Evolutionary conservation across 2,329 filamentous ascomycete species (phyloP).

Genomic region (Ceratocystis albifundus): DNA sequence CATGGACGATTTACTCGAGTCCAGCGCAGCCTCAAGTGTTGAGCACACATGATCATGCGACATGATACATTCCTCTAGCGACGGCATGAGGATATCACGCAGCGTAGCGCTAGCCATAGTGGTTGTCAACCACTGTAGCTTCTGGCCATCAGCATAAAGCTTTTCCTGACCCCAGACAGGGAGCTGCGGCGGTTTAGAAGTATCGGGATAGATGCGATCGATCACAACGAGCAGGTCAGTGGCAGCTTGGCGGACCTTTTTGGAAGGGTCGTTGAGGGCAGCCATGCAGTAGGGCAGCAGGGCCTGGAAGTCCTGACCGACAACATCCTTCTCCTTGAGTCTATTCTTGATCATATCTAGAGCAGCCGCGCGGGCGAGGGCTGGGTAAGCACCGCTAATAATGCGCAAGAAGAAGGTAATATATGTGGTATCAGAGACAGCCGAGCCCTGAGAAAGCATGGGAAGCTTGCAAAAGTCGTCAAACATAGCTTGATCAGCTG

Average conservation of each 20-base stretch:
- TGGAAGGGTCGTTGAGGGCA: constrained; percentile 63
- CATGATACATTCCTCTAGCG: constrained; percentile 74
- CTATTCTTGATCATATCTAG: constrained; percentile 51
- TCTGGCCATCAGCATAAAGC: constrained; percentile 50
- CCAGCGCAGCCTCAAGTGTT: constrained; percentile 40
- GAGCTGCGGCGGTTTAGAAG: constrained; percentile 30
- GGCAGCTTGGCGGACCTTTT: constrained; percentile 64
- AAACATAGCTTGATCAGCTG: constrained; percentile 33
- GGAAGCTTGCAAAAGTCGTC: constrained; percentile 44
- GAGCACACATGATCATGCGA: constrained; percentile 60
- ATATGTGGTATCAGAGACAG: constrained; percentile 52
- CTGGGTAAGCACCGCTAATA: constrained; percentile 61
- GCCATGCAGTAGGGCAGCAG: constrained; percentile 71
- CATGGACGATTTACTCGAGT: constrained; percentile 39
- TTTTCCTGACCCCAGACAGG: constrained; percentile 48
- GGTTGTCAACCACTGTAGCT: constrained; percentile 46
- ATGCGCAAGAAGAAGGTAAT: constrained; percentile 65
- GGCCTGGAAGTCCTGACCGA: constrained; percentile 57
- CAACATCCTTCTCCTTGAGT: constrained; percentile 41
- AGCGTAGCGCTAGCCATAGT: constrained; percentile 52
- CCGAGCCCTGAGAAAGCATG: constrained; percentile 43
- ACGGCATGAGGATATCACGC: constrained; percentile 56
- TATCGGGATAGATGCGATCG: constrained; percentile 36
- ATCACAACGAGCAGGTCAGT: constrained; percentile 53
- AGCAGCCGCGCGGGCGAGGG: constrained; percentile 56